Evolutionary conservation across 345 rosid genomes (phyloP), one percentile per base, ranked within the genome.

Genomic region (Eucalyptus pauciflora): DNA sequence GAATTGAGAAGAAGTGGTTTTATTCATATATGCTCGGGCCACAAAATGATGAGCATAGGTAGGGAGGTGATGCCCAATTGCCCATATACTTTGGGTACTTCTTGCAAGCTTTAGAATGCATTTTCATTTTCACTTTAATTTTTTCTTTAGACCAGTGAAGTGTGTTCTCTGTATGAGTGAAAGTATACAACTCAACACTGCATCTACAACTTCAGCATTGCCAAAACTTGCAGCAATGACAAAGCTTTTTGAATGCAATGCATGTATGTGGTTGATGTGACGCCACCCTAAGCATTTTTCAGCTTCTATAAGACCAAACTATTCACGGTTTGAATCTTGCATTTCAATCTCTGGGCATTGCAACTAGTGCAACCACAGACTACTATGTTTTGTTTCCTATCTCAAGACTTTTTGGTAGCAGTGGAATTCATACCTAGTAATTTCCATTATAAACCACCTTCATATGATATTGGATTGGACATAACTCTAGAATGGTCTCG

Each of bases 21-120:
- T 64, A n/a, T n/a, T 64, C 10, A 0, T 14, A 64, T 64, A 29
- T n/a, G 16, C 71, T 7, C 8, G 0, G 10, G 18, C 5, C 15
- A 64, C 37, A 13, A 64, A 64, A 64, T 64, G 71, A 62, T 8
- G 69, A 27, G 69, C 31, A 62, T n/a, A 29, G 3, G 33, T 13
- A 62, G 76, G 76, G 58, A 18, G n/a, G n/a, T n/a, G n/a, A n/a
- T n/a, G n/a, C n/a, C n/a, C n/a, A n/a, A n/a, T n/a, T n/a, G n/a
- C n/a, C n/a, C 15, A 27, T 60, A 27, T 27, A 5, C 1, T 60
- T 60, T 64, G 9, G 18, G 37, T 64, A 64, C 76, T 64, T 64
- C 76, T 64, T 14, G 37, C 76, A 64, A 64, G 37, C 1, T 60
- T 60, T 27, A 60, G 69, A 60, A 25, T 60, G 69, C 67, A 60